Conservation (phyloP, 192 early-diverging fungal species). For the Coemansia sp. region DNA sequence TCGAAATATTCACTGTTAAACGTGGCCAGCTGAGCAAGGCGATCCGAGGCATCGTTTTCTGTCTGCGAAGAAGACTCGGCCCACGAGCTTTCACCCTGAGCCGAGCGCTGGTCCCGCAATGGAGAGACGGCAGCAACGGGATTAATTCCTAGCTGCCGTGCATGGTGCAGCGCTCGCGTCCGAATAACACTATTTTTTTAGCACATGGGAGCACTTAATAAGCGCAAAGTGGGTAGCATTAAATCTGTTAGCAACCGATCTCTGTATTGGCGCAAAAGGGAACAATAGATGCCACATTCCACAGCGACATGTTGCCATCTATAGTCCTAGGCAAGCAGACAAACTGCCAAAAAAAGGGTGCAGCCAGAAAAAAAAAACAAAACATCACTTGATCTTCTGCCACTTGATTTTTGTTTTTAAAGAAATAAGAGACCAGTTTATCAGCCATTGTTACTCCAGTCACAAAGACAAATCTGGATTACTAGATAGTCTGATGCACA, state of each 20-base stretch:
- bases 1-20: constrained; percentile 48
- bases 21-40: constrained; percentile 24
- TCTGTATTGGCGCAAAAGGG: too few species aligned
- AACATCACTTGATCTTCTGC: background rate
- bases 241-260: background rate
- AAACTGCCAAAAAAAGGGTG: background rate
- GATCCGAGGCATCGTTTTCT: constrained; percentile 24
- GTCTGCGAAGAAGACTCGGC: constrained; percentile 16
- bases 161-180: constrained; percentile 27
- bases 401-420: background rate
- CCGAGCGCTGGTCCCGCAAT: constrained; percentile 13
- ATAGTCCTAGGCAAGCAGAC: background rate
- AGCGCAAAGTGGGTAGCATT: background rate
- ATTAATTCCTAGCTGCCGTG: constrained; percentile 13
- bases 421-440: background rate
- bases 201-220: background rate
- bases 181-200: constrained; percentile 34
- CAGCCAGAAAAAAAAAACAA: background rate
- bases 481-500: background rate
- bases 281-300: too few species aligned
- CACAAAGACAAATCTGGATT: background rate
- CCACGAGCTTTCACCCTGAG: constrained; percentile 10
- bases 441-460: background rate
- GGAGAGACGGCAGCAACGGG: background rate
- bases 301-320: background rate